Conservation (phyloP, 305 asterid genomes). For the Stenogyne calaminthoides region DNA sequence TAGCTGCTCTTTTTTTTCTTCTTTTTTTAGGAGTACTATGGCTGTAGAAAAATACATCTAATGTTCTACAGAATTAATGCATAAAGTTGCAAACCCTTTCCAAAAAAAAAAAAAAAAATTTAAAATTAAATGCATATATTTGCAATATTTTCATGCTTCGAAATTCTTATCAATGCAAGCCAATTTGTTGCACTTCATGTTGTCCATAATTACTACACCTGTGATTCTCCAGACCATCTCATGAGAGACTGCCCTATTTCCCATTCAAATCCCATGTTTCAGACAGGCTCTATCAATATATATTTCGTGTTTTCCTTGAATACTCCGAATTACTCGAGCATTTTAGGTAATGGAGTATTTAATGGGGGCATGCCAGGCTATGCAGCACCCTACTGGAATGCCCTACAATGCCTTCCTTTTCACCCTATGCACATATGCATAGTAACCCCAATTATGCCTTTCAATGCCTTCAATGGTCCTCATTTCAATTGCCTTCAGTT, state of each 20-base stretch:
- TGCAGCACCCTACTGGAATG: no score
- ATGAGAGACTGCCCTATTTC: constrained; percentile 53
- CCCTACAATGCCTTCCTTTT: no score
- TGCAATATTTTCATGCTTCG: constrained; percentile 4
- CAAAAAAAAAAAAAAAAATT: no score
- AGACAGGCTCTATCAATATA: no score
- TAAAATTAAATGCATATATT: not conserved
- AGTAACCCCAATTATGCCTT: no score
- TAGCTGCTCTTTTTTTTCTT: constrained; percentile 4
- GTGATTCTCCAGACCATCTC: constrained; percentile 82
- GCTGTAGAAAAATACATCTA: not conserved
- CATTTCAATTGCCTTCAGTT: constrained; percentile 1
- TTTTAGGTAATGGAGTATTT: not conserved
- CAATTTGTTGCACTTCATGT: constrained; percentile 43
- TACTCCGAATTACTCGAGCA: no score
- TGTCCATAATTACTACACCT: constrained; percentile 59
- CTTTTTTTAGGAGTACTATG: not conserved
- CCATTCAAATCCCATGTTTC: no score
- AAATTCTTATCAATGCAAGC: constrained; percentile 7
- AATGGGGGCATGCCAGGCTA: no score
- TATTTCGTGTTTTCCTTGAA: no score
- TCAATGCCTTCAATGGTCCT: constrained; percentile 57
- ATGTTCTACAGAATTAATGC: not conserved
- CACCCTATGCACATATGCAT: no score
- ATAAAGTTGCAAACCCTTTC: not conserved